A percentile compares a stretch with the other conserved stretches of the same genome.
phyloP scores from a whole-genome alignment of 352 stramenopile genomes.

The Phytophthora nicotianae region DNA sequence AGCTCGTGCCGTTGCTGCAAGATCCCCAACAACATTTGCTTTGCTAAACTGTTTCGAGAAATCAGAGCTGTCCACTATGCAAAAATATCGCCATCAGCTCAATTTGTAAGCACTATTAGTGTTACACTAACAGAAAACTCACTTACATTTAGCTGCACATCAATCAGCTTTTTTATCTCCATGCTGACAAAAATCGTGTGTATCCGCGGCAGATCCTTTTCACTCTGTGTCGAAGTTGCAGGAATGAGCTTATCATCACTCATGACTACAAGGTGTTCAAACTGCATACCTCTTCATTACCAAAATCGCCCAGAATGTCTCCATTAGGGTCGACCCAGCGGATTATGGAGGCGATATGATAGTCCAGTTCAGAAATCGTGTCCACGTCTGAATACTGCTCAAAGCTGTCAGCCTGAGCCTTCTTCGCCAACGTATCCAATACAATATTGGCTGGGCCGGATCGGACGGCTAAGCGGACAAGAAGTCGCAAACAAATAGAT shows the following conservation, averaged over 20 bases:
- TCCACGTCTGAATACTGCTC: slow-evolving; percentile 43
- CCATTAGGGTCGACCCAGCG: slow-evolving; percentile 32
- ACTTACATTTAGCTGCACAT: slow-evolving; percentile 57
- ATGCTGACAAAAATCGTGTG: slow-evolving; percentile 56
- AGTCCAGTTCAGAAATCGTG: slow-evolving; percentile 54
- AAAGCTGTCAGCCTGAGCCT: slow-evolving; percentile 37
- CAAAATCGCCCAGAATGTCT: slow-evolving; percentile 23
- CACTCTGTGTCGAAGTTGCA: slow-evolving; percentile 14
- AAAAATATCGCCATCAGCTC: slow-evolving; percentile 1
- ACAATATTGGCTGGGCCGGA: slow-evolving; percentile 41
- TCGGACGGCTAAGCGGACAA: slow-evolving; percentile 55
- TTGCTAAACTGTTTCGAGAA: slow-evolving; percentile 46
- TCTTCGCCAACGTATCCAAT: slow-evolving; percentile 40
- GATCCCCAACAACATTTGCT: slow-evolving; percentile 32
- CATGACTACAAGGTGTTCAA: not conserved
- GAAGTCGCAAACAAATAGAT: slow-evolving; percentile 51
- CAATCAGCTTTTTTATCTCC: slow-evolving; percentile 50
- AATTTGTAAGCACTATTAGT: slow-evolving; percentile 2
- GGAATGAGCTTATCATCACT: not conserved
- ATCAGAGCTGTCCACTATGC: slow-evolving; percentile 55
- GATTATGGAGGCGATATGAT: slow-evolving; percentile 48
- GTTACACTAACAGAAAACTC: not conserved
- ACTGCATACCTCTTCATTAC: slow-evolving; percentile 42
- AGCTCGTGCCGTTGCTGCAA: slow-evolving; percentile 61
- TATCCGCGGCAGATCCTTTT: slow-evolving; percentile 33